These are phyloP conservation scores for Eucalyptus lansdowneana DNA, from an alignment of 345 rosid species.

Conservation along the genomic window DNA sequence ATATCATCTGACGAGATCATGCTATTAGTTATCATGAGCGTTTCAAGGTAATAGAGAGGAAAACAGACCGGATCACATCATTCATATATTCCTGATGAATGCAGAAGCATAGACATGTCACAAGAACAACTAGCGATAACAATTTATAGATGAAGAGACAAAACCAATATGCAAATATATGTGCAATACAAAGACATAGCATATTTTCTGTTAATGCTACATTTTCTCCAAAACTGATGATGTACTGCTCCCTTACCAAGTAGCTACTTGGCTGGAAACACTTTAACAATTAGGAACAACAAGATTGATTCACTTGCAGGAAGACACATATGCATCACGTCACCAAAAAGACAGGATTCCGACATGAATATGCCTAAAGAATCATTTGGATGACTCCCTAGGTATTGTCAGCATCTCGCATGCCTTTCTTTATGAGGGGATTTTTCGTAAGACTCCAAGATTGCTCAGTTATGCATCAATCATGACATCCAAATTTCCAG, in stretches of 20 bases:
- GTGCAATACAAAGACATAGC: neutral
- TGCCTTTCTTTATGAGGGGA: neutral
- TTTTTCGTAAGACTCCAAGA: neutral
- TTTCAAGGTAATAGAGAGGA: neutral
- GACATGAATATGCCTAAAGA: neutral
- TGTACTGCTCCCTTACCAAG: neutral
- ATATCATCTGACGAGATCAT: neutral
- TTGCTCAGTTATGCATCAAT: neutral
- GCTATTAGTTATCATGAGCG: neutral
- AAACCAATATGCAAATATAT: neutral
- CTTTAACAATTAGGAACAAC: neutral
- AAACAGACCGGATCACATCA: neutral
- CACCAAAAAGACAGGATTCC: neutral
- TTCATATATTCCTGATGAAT: neutral
- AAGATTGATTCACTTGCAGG: neutral
- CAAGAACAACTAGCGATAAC: neutral
- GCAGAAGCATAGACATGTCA: neutral
- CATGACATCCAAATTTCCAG: neutral
- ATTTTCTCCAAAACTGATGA: neutral
- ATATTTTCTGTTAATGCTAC: neutral
- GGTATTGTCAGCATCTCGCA: neutral
- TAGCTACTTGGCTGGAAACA: neutral
- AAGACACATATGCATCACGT: neutral
- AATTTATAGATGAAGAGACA: neutral
- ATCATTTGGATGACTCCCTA: neutral